Percentiles rank a stretch among this genome's conserved stretches.
phyloP scores from a whole-genome alignment of 2,329 filamentous ascomycete species.

The Penicillium sp. region DNA sequence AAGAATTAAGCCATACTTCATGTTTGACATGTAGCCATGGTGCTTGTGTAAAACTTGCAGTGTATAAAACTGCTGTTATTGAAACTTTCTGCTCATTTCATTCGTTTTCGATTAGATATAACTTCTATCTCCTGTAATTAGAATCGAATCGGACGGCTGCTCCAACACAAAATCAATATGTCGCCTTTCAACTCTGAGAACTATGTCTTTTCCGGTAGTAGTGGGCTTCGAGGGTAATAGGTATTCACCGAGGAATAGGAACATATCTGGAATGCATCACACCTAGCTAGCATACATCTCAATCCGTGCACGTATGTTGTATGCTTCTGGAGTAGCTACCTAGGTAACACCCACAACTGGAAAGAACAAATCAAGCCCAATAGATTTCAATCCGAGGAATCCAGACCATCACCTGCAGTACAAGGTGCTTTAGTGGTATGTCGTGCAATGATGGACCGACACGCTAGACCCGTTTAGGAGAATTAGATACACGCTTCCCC shows the following conservation, averaged over 20 bases:
- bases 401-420: background rate
- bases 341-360: background rate
- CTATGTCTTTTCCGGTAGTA: too few species aligned
- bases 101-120: too few species aligned
- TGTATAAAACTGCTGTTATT: too few species aligned
- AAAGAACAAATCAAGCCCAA: background rate
- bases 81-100: too few species aligned
- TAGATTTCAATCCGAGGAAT: background rate
- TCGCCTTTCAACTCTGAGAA: too few species aligned
- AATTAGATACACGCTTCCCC: constrained; percentile 19
- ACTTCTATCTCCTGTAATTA: too few species aligned
- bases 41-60: too few species aligned
- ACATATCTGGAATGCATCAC: background rate
- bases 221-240: too few species aligned
- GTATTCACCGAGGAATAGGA: background rate
- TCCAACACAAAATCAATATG: too few species aligned
- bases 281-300: background rate
- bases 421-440: background rate
- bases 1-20: too few species aligned
- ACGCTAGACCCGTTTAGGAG: constrained; percentile 20
- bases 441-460: constrained; percentile 1
- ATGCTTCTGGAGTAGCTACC: background rate
- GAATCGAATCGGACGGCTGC: too few species aligned
- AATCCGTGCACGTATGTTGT: background rate
- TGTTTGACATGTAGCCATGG: too few species aligned